Base-by-base conservation (phyloP, 2,329 filamentous ascomycete genomes). In the Fusarium coffeatum region DNA sequence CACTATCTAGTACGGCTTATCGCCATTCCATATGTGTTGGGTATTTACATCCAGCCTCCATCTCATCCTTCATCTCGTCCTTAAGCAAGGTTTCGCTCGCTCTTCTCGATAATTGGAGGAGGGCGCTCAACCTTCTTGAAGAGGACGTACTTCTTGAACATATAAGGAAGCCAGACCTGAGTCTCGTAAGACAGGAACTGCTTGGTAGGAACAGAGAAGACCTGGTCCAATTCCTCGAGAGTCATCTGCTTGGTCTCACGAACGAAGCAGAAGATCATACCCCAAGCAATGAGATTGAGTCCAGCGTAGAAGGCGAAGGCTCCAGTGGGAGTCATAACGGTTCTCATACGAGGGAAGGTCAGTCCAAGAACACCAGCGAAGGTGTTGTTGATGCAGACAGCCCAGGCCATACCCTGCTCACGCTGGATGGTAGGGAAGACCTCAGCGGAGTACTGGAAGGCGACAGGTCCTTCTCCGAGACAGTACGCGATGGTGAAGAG, bases 401-500 rank as follows among this genome's bases (percentile, higher is more conserved):
- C 87, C 79, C 86, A 89, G 0, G 83, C 83, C 89, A 91, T 90
- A 37, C 88, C 89, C 7, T 89, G 83, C 76, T 90, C 88, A 66
- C 88, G 82, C 76, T 90, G 88, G 3, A 86, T 88, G 0, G 90
- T 83, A 1, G 89, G 89, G 76, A 89, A 90, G 15, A 89, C 87
- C 73, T 90, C 89, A 6, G 89, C 87, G 1, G 82, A 85, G 80
- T 90, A 90, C 20, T 85, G 85, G 76, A 89, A 90, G 0, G 88
- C 88, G 1, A 90, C 88, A 0, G 87, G 84, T 0, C 89, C 89
- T 78, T 90, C 88, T 20, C 89, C 89, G 0, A 88, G 87, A 0
- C 87, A 89, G 78, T 91, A 91, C 71, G 90, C 90, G 9, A 87
- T 78, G 2, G 85, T 87, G 67, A 91, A 92, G 16, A 92, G 76